Evolutionary conservation across 139 green algal genomes (phyloP), one percentile per base, ranked within the genome.

Genomic region (Auxenochlorella pyrenoidosa): DNA sequence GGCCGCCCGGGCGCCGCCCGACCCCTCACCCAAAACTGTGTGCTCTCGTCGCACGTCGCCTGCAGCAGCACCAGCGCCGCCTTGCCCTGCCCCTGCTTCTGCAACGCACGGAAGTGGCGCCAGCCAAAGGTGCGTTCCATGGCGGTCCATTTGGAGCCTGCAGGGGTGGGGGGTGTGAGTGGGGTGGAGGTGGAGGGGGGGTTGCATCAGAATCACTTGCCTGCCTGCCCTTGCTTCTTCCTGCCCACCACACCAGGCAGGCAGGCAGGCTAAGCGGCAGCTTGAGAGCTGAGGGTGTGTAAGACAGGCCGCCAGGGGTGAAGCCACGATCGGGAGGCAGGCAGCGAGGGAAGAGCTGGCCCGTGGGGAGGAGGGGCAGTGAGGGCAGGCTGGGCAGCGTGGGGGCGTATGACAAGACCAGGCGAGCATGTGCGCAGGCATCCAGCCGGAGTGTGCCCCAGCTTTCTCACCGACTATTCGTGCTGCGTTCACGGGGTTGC

Each of bases 51-150:
- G 75, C 93, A 95, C 8, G 93, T 95, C 1, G 93, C 81, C 66
- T 90, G 82, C 63, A 95, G 83, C 43, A 95, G 83, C 32, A 95
- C 84, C 76, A 89, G 92, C 28, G 79, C 78, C 5, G 89, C 82
- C 40, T 87, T 92, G 19, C 88, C 89, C 71, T 88, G 65, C 58
- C 92, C 93, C 71, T 72, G 82, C 83, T 96, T 95, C 41, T 93
- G 84, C 4, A 86, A 81, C 12, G 92, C 93, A 3, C 68, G 70
- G 60, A 95, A 95, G 79, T 95, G 93, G 2, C 91, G 84, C 91
- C 93, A 94, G 10, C 93, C 93, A 86, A 95, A 91, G 2, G 93
- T 95, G 38, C 87, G 86, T 79, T 95, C 88, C 93, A 95, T 93
- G 36, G 93, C 93, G 30, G 93, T 95, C 93, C 93, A 95, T 30